A percentile compares a stretch with the other conserved stretches of the same genome.
phyloP scores from a whole-genome alignment of 2,329 filamentous ascomycete genomes.

The Aspergillus neoniger region DNA sequence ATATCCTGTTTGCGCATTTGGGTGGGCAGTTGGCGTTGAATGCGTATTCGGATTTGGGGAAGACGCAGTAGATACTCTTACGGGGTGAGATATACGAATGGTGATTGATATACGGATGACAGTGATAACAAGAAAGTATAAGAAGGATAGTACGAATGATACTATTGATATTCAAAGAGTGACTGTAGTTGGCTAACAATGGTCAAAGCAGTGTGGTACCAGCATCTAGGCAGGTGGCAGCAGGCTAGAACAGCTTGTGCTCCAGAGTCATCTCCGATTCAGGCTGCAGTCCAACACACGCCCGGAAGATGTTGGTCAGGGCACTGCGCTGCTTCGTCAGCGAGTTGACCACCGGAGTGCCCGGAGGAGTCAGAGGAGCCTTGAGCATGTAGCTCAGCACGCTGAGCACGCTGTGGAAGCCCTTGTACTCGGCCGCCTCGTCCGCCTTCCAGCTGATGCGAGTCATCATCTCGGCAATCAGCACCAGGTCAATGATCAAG shows the following conservation, averaged over 20 bases:
- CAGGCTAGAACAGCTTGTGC: slow-evolving; percentile 97
- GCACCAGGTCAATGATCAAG: slow-evolving; percentile 92
- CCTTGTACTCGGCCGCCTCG: slow-evolving; percentile 72
- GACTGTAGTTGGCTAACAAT: slow-evolving; percentile 30
- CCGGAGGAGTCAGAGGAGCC: slow-evolving; percentile 88
- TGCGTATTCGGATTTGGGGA: slow-evolving; percentile 56
- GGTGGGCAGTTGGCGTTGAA: slow-evolving; percentile 71
- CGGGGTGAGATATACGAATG: too few species aligned
- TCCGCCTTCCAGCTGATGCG: slow-evolving; percentile 86
- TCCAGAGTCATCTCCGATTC: slow-evolving; percentile 99
- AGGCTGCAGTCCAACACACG: slow-evolving; percentile 92
- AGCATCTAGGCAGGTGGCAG: too few species aligned
- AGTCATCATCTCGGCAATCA: slow-evolving; percentile 97
- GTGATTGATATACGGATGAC: too few species aligned
- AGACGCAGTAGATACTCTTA: not conserved
- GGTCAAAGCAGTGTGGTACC: too few species aligned
- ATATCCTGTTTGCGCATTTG: slow-evolving; percentile 70
- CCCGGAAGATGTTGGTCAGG: slow-evolving; percentile 97
- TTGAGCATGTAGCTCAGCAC: slow-evolving; percentile 98
- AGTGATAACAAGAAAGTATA: too few species aligned
- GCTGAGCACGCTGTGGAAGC: slow-evolving; percentile 95
- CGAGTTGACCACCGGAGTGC: slow-evolving; percentile 93
- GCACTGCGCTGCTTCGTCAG: slow-evolving; percentile 94
- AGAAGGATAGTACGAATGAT: too few species aligned
- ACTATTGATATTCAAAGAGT: slow-evolving; percentile 24